Base-by-base conservation (phyloP, 1,139 yeast genomes). In the Insectozyma bohioensis region DNA sequence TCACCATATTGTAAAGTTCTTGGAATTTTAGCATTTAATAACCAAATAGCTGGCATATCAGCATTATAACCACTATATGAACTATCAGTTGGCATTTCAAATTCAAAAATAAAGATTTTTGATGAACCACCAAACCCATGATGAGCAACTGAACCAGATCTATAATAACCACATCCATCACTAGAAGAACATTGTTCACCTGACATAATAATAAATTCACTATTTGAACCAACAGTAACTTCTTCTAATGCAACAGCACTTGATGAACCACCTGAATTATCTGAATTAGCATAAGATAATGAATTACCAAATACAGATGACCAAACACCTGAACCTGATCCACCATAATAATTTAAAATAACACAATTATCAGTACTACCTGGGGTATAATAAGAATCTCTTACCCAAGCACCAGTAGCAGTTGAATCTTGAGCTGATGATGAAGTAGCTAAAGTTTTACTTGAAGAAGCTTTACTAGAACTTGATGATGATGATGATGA, bases 261-360 rank as follows among this genome's bases (percentile, higher is more conserved):
- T 6, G 80, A 58, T 11, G 96, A 84, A 45, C 80, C 79, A 36
- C 80, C 72, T 29, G 72, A 64, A 60, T 95, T 95, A 52, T 88
- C 88, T 11, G 81, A 47, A 45, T 76, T 84, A 42, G 85, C 81
- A 61, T 73, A 92, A 5, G 97, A 85, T 44, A 92, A 72, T 30
- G 97, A 92, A 76, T 84, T 84, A 60, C 98, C 98, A 61, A 86
- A 87, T 56, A 83, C 71, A 24, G 79, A 52, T 30, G 92, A 85
- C 82, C 86, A 87, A 29, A 73, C 75, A 63, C 96, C 96, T 12
- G 95, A 84, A 35, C 86, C 87, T 24, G 76, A 62, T 46, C 90
- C 95, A 58, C 97, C 97, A 47, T 73, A 69, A 57, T 82, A 76
- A 77, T 90, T 92, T 67, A 90, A 70, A 75, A 92, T 90, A 25